Conservation (phyloP, 495 filamentous ascomycete species). For the Parmelia sp. region DNA sequence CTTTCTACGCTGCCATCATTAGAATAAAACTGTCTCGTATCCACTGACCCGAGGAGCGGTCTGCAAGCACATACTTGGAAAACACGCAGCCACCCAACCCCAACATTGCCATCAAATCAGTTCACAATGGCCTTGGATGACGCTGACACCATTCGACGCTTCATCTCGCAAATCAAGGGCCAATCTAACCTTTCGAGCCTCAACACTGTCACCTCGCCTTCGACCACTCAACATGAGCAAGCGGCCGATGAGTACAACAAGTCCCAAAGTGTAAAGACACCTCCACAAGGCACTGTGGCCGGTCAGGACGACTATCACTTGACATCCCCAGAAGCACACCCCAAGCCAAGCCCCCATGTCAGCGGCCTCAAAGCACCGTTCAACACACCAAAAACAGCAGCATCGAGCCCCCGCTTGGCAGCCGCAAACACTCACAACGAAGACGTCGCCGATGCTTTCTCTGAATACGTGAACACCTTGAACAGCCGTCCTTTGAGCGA, state of each 20-base stretch:
- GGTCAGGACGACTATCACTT: not conserved
- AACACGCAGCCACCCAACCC: not conserved
- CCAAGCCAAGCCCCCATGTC: not conserved
- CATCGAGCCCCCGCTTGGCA: not conserved
- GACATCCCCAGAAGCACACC: not conserved
- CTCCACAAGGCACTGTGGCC: not conserved
- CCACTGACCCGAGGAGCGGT: not conserved
- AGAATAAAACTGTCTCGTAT: not conserved
- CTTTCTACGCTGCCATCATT: not conserved
- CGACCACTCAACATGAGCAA: not conserved
- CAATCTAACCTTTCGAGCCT: not conserved
- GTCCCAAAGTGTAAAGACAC: not conserved
- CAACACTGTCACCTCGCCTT: not conserved
- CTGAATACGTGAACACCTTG: slow-evolving; percentile 6
- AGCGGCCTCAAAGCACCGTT: slow-evolving; percentile 4
- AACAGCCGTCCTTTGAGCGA: slow-evolving; percentile 11
- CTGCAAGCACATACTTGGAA: not conserved
- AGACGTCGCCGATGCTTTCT: slow-evolving; percentile 14
- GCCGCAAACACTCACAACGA: slow-evolving; percentile 3
- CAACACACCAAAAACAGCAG: slow-evolving; percentile 13
- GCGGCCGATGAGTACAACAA: not conserved
- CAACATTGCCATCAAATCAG: no score
- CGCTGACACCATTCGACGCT: slow-evolving; percentile 8
- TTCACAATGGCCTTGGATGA: slow-evolving; percentile 1
- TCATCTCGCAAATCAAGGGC: slow-evolving; percentile 11